Base-by-base conservation (phyloP, 495 filamentous ascomycete species). In the Lentithecium fluviatile region DNA sequence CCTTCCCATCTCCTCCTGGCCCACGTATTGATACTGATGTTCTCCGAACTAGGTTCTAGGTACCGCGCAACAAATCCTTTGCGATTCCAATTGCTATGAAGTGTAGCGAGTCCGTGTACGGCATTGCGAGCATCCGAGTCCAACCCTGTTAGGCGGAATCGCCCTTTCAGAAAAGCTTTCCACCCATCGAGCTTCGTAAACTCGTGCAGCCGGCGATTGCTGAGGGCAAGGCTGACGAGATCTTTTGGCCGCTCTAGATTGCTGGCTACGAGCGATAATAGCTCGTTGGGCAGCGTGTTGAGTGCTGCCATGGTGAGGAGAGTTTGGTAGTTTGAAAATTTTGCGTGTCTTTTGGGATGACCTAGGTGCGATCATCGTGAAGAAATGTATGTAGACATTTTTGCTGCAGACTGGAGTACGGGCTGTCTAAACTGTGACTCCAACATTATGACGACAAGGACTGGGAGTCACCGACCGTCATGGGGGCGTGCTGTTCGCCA, bases 31-130 rank as follows among this genome's bases (percentile, higher is more conserved):
- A 73, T 54, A 19, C 51, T 55, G 5, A 53, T 62, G 11, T 69
- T 64, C 2, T 45, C 48, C 62, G 54, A 69, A 6, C 70, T 62
- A 6, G 83, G 79, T 11, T 78, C 70, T 5, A 86, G 63, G 55
- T 80, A 78, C 19, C 80, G 73, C 23, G 83, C 83, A 45, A 84
- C 65, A 36, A 88, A 74, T 4, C 79, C 82, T 49, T 82, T 79
- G 51, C 80, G 76, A 65, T 86, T 81, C 73, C 82, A 77, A 21
- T 85, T 84, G 34, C 80, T 75, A 23, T 80, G 81, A 2, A 86
- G 75, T 10, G 80, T 81, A 0, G 83, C 83, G 21, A 88, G 72
- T 8, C 78, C 78, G 26, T 80, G 79, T 2, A 80, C 77, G 32
- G 78, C 78, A 64, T 84, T 79, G 70, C 71, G 78, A 75, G 77